These are phyloP conservation scores for Rhytidiadelphus loreus DNA, from an alignment of 225 moss, liverwort and hornwort species.

Conservation along the genomic window DNA sequence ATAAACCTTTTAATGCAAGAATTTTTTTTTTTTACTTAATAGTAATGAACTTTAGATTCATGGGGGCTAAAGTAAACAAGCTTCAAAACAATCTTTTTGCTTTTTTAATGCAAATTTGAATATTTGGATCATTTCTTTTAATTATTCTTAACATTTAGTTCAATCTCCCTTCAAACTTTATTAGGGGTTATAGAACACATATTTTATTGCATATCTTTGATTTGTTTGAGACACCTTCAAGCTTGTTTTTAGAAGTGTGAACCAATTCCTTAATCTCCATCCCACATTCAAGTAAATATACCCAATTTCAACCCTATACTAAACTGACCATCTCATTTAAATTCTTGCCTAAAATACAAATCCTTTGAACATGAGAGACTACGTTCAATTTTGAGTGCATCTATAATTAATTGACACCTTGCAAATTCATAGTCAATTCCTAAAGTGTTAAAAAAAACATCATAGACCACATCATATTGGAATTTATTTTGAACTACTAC, in stretches of 20 bases:
- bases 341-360: neutral
- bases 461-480: neutral
- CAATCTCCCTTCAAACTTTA: neutral
- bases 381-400: neutral
- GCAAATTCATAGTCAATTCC: neutral
- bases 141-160: neutral
- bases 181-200: neutral
- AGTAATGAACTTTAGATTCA: neutral
- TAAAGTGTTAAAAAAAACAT: neutral
- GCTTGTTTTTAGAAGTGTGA: neutral
- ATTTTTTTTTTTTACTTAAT: neutral
- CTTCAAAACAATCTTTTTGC: neutral
- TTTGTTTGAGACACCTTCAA: neutral
- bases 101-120: neutral
- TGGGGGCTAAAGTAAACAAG: neutral
- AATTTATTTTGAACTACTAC: neutral
- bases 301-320: accelerated
- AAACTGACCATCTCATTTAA: neutral
- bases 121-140: neutral
- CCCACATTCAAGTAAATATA: neutral
- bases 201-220: neutral
- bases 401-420: neutral
- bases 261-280: neutral
- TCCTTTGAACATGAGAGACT: neutral
- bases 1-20: too few species aligned